Evolutionary conservation across 352 stramenopile species (phyloP).

Genomic region (Paralagenidium karlingii): DNA sequence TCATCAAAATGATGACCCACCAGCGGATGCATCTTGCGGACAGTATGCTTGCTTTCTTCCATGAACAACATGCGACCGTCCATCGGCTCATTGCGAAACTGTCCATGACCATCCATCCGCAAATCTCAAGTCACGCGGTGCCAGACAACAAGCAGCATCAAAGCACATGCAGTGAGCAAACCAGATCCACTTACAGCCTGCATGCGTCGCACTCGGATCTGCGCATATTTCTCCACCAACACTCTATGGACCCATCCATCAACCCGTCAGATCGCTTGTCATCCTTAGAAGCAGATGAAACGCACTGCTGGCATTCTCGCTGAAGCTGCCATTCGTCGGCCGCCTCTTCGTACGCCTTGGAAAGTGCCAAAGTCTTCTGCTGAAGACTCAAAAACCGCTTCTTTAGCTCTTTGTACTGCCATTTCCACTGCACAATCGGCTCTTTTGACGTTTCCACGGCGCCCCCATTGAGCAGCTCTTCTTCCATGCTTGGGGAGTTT

Average conservation of each 20-base stretch:
- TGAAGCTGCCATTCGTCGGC: conserved; percentile 22
- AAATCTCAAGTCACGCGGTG: no score
- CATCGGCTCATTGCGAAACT: conserved; percentile 20
- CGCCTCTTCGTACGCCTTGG: conserved; percentile 13
- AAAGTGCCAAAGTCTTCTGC: conserved; percentile 18
- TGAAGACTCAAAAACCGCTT: conserved; percentile 17
- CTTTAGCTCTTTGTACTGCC: conserved; percentile 15
- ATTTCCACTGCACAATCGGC: neutral
- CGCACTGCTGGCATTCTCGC: conserved; percentile 23
- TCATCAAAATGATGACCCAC: conserved; percentile 3
- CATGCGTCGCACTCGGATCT: conserved; percentile 30
- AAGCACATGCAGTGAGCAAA: no score
- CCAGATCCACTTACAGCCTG: no score
- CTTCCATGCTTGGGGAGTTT: no score
- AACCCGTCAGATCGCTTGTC: no score
- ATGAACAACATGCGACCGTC: conserved; percentile 21
- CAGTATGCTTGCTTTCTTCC: conserved; percentile 9
- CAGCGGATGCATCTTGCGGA: conserved; percentile 13
- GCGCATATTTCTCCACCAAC: conserved; percentile 25
- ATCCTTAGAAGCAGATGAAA: no score
- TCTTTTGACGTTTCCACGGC: no score
- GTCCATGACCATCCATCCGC: neutral
- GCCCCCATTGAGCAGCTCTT: no score
- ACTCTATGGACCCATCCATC: no score
- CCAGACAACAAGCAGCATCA: no score